Conservation (phyloP, 2,329 filamentous ascomycete species). For the Aspergillus fijiensis region DNA sequence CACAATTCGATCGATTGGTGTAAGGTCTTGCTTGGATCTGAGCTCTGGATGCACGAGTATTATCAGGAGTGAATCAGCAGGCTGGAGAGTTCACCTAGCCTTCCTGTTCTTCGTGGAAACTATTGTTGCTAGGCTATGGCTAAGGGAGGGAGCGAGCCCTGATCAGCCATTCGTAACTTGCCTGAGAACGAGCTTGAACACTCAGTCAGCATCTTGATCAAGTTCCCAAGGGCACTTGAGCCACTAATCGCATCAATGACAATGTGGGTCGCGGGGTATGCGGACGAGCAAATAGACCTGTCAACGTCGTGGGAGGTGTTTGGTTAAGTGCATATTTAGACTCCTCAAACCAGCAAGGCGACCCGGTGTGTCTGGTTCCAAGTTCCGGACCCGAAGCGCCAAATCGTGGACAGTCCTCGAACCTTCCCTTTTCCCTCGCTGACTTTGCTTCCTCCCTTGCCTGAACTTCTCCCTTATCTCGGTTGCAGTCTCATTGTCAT, state of each 20-base stretch:
- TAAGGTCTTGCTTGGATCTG: too few relatives aligned
- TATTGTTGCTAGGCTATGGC: too few relatives aligned
- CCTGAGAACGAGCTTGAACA: too few relatives aligned
- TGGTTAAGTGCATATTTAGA: too few relatives aligned
- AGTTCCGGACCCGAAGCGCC: slow-evolving; percentile 23
- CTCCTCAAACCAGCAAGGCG: slow-evolving; percentile 8
- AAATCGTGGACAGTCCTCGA: slow-evolving; percentile 6
- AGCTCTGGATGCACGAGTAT: too few relatives aligned
- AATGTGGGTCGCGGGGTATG: neutral
- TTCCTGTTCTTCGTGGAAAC: too few relatives aligned
- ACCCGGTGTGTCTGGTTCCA: slow-evolving; percentile 24
- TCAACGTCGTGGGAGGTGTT: neutral
- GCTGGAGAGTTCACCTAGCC: too few relatives aligned
- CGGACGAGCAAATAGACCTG: neutral
- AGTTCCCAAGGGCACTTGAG: neutral
- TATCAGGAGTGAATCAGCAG: too few relatives aligned
- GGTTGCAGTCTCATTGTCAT: neutral
- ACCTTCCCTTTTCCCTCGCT: slow-evolving; percentile 9
- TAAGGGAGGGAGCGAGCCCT: too few relatives aligned
- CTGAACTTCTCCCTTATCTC: neutral
- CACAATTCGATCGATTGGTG: too few relatives aligned
- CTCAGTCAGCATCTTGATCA: too few relatives aligned
- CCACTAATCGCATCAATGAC: neutral
- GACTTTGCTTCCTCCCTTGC: neutral
- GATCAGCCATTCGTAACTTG: too few relatives aligned